Evolutionary conservation across 306 rosid genomes (phyloP).

Genomic region (Dryas alaskensis): DNA sequence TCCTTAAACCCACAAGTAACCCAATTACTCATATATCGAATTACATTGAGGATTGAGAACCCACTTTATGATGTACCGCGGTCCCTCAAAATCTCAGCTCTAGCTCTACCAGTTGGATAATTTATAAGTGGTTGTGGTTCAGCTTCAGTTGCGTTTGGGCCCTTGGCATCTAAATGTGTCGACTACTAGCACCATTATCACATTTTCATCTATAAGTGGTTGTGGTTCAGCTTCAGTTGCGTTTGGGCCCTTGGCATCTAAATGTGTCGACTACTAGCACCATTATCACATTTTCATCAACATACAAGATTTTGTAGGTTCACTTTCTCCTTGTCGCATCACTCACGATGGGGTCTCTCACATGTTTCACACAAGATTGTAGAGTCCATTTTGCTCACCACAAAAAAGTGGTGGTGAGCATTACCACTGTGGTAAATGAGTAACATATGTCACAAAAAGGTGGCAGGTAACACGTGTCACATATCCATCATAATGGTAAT

Average conservation of each 20-base stretch:
- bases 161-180: not conserved
- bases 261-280: not conserved
- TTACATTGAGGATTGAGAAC: too few species aligned
- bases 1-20: too few species aligned
- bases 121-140: not conserved
- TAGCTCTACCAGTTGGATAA: not conserved
- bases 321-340: constrained; percentile 1
- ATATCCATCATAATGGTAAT: too few species aligned
- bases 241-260: not conserved
- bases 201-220: not conserved
- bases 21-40: too few species aligned
- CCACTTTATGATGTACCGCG: too few species aligned
- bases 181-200: not conserved
- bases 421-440: too few species aligned
- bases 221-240: not conserved
- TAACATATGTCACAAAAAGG: too few species aligned
- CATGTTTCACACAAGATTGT: not conserved
- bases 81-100: too few species aligned
- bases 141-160: not conserved
- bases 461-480: too few species aligned
- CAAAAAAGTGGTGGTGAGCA: too few species aligned
- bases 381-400: too few species aligned
- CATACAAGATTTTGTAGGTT: not conserved
- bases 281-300: not conserved
- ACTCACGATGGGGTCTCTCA: not conserved